A percentile compares a stretch with the other conserved stretches of the same genome.
phyloP scores from a whole-genome alignment of 2,329 filamentous ascomycete species.

The Fusarium goolgardi region DNA sequence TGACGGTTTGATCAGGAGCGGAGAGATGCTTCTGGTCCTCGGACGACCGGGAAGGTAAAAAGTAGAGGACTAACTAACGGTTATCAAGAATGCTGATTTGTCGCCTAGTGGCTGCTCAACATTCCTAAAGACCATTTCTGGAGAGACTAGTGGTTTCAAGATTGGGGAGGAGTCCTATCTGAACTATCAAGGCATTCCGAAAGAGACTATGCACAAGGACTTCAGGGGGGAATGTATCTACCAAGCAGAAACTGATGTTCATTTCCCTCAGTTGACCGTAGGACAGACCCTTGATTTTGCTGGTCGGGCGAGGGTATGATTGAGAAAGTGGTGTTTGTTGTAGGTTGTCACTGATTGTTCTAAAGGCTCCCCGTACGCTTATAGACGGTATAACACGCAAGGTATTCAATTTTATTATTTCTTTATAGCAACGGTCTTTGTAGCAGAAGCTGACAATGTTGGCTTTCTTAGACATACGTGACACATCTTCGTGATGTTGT shows the following conservation, averaged over 20 bases:
- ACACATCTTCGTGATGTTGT: slow-evolving; percentile 66
- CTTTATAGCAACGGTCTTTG: background rate
- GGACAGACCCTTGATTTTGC: slow-evolving; percentile 80
- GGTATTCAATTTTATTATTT: background rate
- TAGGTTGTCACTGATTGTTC: background rate
- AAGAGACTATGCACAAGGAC: slow-evolving; percentile 32
- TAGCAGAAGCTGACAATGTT: background rate
- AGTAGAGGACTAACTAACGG: background rate
- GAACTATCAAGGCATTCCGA: slow-evolving; percentile 75
- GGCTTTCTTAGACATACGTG: background rate
- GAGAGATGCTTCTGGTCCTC: slow-evolving; percentile 78
- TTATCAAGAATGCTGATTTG: background rate
- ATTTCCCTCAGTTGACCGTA: slow-evolving; percentile 79
- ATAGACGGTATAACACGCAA: slow-evolving; percentile 1
- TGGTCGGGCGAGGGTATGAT: background rate
- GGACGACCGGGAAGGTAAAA: slow-evolving; percentile 66
- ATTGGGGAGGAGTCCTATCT: slow-evolving; percentile 75
- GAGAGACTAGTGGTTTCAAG: slow-evolving; percentile 81
- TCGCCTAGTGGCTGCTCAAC: slow-evolving; percentile 75
- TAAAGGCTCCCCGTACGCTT: background rate
- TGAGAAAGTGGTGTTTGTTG: background rate
- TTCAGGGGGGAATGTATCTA: slow-evolving; percentile 82
- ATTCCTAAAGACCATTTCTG: slow-evolving; percentile 81
- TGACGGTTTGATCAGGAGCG: slow-evolving; percentile 72
- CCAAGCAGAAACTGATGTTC: slow-evolving; percentile 82